These are phyloP conservation scores for Xylaria sp. DNA, from an alignment of 2,329 filamentous ascomycete species.

Conservation along the genomic window DNA sequence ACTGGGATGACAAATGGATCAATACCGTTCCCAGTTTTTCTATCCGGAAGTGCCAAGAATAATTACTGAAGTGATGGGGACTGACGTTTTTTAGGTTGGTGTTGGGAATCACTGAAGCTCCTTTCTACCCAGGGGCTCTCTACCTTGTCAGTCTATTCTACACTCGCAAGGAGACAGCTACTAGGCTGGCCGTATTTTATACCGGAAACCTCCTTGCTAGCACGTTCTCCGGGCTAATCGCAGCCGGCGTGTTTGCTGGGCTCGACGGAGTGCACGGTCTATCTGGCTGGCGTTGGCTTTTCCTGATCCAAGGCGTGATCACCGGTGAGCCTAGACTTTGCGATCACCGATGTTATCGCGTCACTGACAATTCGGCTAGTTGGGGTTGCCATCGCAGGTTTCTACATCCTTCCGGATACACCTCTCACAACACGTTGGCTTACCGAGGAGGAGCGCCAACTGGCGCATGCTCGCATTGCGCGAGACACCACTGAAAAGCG, in stretches of 20 bases:
- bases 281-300: constrained; percentile 52
- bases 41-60: not conserved
- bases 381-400: constrained; percentile 22
- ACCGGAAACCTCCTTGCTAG: constrained; percentile 53
- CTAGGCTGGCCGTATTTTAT: constrained; percentile 56
- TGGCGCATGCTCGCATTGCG: constrained; percentile 55
- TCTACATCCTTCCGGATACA: constrained; percentile 52
- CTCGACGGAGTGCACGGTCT: constrained; percentile 51
- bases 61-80: not conserved
- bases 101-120: constrained; percentile 30
- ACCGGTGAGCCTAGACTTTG: constrained; percentile 9
- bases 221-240: constrained; percentile 55
- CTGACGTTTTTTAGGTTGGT: constrained; percentile 25
- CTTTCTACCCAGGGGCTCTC: constrained; percentile 54
- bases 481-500: constrained; percentile 51
- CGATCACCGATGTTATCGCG: not conserved
- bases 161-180: constrained; percentile 57
- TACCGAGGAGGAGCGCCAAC: constrained; percentile 55
- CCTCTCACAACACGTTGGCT: constrained; percentile 57
- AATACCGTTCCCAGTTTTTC: not conserved
- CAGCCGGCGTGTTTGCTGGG: constrained; percentile 52
- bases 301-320: constrained; percentile 27
- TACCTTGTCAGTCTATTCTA: constrained; percentile 64
- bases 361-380: constrained; percentile 18
- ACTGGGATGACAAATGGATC: constrained; percentile 2